Evolutionary conservation across 139 green algal genomes (phyloP).

Genomic region (Picochlorum sp.): DNA sequence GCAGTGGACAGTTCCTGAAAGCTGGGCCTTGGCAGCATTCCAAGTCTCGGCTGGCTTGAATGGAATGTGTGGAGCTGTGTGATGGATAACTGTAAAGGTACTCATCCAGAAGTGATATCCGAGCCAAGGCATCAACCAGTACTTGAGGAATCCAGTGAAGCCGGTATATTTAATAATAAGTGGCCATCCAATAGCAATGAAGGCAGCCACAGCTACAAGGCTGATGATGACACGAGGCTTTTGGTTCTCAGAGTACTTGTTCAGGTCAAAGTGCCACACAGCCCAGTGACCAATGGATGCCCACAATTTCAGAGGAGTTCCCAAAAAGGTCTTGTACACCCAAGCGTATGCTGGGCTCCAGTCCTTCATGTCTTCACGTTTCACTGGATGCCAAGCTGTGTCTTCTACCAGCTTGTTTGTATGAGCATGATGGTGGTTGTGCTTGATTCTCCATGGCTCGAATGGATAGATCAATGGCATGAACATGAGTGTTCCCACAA

Average conservation of each 20-base stretch:
- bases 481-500: conserved; percentile 90
- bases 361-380: conserved; percentile 40
- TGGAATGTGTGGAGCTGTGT: conserved; percentile 96
- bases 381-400: conserved; percentile 88
- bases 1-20: conserved; percentile 92
- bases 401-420: conserved; percentile 97
- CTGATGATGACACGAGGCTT: conserved; percentile 61
- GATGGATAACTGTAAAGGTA: conserved; percentile 96
- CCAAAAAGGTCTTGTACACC: conserved; percentile 73
- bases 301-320: conserved; percentile 81
- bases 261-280: conserved; percentile 86
- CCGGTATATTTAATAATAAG: conserved; percentile 66
- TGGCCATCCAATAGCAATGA: conserved; percentile 57
- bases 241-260: conserved; percentile 78
- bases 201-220: conserved; percentile 58
- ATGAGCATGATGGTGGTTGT: conserved; percentile 96
- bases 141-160: conserved; percentile 73
- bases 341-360: conserved; percentile 10
- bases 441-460: conserved; percentile 98
- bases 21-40: conserved; percentile 86
- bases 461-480: conserved; percentile 93
- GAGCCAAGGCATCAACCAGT: conserved; percentile 95
- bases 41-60: conserved; percentile 86
- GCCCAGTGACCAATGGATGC: conserved; percentile 82
- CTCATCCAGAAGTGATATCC: conserved; percentile 99